Evolutionary conservation across 495 filamentous ascomycete species (phyloP).

Genomic region (Talaromyces adpressus): DNA sequence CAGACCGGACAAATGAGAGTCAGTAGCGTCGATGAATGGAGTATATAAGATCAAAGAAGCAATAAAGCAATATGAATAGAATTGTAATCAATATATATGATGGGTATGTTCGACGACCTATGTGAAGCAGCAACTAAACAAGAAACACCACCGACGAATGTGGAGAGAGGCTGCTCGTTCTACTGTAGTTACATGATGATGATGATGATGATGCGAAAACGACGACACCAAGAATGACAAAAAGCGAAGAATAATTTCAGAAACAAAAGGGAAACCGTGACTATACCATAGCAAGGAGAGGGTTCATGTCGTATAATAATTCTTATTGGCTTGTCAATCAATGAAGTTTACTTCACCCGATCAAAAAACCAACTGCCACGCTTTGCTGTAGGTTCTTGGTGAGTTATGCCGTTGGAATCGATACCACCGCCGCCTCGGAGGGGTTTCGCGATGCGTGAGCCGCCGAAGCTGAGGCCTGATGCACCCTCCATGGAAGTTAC

Average conservation of each 20-base stretch:
- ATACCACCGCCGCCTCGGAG: slow-evolving; percentile 75
- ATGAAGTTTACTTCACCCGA: slow-evolving; percentile 29
- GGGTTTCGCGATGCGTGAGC: slow-evolving; percentile 92
- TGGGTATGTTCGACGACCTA: neutral
- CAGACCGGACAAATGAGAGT: too few species aligned
- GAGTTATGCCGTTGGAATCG: slow-evolving; percentile 30
- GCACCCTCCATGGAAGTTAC: slow-evolving; percentile 51
- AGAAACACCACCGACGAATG: neutral
- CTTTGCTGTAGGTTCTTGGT: slow-evolving; percentile 41
- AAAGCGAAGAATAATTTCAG: neutral
- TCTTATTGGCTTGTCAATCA: neutral
- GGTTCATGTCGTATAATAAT: neutral
- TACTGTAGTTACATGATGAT: neutral
- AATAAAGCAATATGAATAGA: neutral
- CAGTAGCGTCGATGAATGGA: too few species aligned
- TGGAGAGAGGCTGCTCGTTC: neutral
- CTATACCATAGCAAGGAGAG: neutral
- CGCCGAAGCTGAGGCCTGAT: slow-evolving; percentile 67
- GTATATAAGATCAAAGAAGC: neutral
- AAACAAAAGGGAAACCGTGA: neutral
- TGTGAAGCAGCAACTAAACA: neutral
- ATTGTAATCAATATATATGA: neutral
- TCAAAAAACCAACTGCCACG: slow-evolving; percentile 46
- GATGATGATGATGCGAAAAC: neutral
- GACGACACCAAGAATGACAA: neutral